Evolutionary conservation across 192 early-diverging fungal genomes (phyloP).

Genomic region (Dispira parvispora): DNA sequence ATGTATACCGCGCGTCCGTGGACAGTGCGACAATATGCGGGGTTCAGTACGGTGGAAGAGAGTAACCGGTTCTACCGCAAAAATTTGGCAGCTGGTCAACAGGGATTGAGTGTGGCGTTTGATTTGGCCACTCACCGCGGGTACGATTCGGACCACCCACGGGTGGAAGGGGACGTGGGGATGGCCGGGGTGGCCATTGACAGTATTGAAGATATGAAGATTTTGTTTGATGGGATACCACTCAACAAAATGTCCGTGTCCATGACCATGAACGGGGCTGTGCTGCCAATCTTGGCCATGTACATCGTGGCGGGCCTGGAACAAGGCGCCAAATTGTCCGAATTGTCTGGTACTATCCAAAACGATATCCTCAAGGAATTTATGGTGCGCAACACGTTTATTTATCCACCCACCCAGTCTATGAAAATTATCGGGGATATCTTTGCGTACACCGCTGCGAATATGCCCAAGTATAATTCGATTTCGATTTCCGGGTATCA

Average conservation of each 20-base stretch:
- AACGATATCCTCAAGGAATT: conserved; percentile 91
- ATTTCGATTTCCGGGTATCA: conserved; percentile 93
- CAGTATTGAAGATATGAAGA: conserved; percentile 85
- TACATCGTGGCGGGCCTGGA: conserved; percentile 78
- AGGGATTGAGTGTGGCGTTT: conserved; percentile 75
- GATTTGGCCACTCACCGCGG: conserved; percentile 82
- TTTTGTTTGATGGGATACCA: conserved; percentile 75
- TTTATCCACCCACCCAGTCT: conserved; percentile 79
- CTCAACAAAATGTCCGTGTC: conserved; percentile 82
- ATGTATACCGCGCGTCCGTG: conserved; percentile 75
- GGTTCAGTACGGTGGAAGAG: conserved; percentile 86
- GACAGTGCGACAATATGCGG: conserved; percentile 84
- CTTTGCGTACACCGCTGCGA: conserved; percentile 67
- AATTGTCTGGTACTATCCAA: conserved; percentile 77
- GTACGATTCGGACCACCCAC: conserved; percentile 81
- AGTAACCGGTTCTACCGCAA: conserved; percentile 76
- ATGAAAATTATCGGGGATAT: conserved; percentile 87
- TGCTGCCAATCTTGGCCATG: conserved; percentile 78
- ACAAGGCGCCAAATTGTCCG: conserved; percentile 62
- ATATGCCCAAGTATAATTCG: conserved; percentile 91
- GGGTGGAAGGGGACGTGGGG: conserved; percentile 77
- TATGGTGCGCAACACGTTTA: conserved; percentile 89
- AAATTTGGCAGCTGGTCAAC: conserved; percentile 77
- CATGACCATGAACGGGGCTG: conserved; percentile 94
- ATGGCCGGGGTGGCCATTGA: conserved; percentile 92